Conservation (phyloP, 306 rosid genomes). For the cucumber (Cucumis sativus) region Cucumber_9930_V3 NC_026659.2:16655501-16656000, state of each 20-base stretch:
- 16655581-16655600: constrained; percentile 98
- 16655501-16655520: constrained; percentile 91
- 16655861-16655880: constrained; percentile 6
- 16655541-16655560: constrained; percentile 87
- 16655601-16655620: constrained; percentile 17
- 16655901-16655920: neutral
- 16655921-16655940: neutral
- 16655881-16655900: neutral
- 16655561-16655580: constrained; percentile 89
- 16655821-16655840: constrained; percentile 53
- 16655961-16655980: neutral
- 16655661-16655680: constrained; percentile 11
- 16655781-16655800: constrained; percentile 63
- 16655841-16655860: constrained; percentile 24
- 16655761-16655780: constrained; percentile 72
- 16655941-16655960: neutral
- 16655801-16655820: constrained; percentile 68
- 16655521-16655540: constrained; percentile 94
- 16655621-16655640: constrained; percentile 2
- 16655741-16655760: constrained; percentile 94
- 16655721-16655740: constrained; percentile 76
- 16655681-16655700: constrained; percentile 72
- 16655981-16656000: neutral
- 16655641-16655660: constrained; percentile 3
- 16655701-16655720: constrained; percentile 88